These are phyloP conservation scores for Reticulascus tulasneorum DNA, from an alignment of 2,329 filamentous ascomycete species.

Conservation along the genomic window DNA sequence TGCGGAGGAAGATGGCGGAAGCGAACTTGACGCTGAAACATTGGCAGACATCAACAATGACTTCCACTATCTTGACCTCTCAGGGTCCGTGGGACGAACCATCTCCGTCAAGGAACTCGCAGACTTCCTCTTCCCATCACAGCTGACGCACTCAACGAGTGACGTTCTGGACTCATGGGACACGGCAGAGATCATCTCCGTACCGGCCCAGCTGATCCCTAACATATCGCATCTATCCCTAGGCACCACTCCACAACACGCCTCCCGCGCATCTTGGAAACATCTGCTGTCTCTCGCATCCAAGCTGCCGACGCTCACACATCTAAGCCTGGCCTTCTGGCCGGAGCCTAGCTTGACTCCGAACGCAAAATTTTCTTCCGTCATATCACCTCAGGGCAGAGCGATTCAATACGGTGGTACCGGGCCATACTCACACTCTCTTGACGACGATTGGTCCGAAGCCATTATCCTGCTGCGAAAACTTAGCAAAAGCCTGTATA, in stretches of 20 bases:
- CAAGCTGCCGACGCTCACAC: constrained; percentile 52
- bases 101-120: constrained; percentile 49
- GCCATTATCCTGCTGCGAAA: constrained; percentile 51
- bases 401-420: constrained; percentile 50
- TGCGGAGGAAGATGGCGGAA: constrained; percentile 17
- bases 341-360: constrained; percentile 56
- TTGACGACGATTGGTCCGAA: constrained; percentile 58
- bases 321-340: constrained; percentile 60
- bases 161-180: constrained; percentile 53
- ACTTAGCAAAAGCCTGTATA: constrained; percentile 51
- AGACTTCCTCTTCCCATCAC: constrained; percentile 44
- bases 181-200: constrained; percentile 23
- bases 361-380: constrained; percentile 43
- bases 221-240: constrained; percentile 59
- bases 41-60: constrained; percentile 35
- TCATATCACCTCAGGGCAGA: constrained; percentile 39
- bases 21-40: constrained; percentile 14
- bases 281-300: constrained; percentile 52
- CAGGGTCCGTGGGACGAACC: constrained; percentile 46
- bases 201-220: constrained; percentile 39
- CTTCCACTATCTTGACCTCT: constrained; percentile 51
- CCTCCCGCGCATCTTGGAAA: constrained; percentile 48
- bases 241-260: constrained; percentile 38
- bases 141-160: constrained; percentile 13
- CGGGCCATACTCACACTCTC: constrained; percentile 51